phyloP scores from a whole-genome alignment of 768 basidiomycete genomes.

The Leccinum obscurum region DNA sequence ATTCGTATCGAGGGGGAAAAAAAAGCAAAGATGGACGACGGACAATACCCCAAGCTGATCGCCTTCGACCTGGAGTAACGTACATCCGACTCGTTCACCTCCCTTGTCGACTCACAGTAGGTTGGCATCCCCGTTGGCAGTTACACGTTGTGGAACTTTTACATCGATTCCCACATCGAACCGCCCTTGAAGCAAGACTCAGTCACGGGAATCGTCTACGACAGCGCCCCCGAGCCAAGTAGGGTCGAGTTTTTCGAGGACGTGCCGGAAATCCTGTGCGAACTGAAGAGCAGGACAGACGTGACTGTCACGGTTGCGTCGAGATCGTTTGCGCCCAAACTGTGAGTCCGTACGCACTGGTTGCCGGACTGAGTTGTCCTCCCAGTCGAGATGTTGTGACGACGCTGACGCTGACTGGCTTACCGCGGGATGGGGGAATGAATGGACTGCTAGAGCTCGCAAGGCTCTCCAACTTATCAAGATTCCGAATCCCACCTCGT shows the following conservation, averaged over 20 bases:
- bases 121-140: constrained; percentile 36
- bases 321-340: constrained; percentile 61
- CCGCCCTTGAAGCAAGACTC: constrained; percentile 54
- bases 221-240: constrained; percentile 20
- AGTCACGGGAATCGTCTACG: constrained; percentile 23
- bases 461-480: constrained; percentile 69
- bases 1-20: not conserved
- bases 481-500: constrained; percentile 47
- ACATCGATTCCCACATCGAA: constrained; percentile 80
- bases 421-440: not conserved
- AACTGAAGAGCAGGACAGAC: constrained; percentile 43
- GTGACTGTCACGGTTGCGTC: constrained; percentile 72
- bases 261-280: constrained; percentile 71
- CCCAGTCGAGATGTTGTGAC: not conserved
- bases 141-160: constrained; percentile 84
- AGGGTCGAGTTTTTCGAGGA: constrained; percentile 72
- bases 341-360: constrained; percentile 47
- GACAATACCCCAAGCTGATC: constrained; percentile 56
- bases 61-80: constrained; percentile 83
- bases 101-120: not conserved
- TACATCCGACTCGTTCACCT: constrained; percentile 10
- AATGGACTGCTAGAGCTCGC: constrained; percentile 52
- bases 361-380: not conserved
- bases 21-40: constrained; percentile 19
- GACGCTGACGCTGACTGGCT: not conserved